phyloP scores from a whole-genome alignment of 768 basidiomycete genomes.

The Panaeolus cyanescens region DNA sequence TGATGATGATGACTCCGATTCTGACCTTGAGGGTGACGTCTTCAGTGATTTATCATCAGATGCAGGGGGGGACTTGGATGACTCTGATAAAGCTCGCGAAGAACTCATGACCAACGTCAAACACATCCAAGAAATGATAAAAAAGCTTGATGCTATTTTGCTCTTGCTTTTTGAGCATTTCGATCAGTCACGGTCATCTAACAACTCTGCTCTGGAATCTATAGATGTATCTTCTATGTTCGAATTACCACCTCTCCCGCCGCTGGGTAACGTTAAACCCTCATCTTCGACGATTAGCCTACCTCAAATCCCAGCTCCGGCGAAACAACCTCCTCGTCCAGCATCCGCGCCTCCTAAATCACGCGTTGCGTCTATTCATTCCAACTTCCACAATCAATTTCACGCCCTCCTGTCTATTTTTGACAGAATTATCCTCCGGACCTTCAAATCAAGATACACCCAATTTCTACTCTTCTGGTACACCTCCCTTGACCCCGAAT shows the following conservation, averaged over 20 bases:
- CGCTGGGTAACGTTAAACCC: conserved; percentile 15
- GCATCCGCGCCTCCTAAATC: conserved; percentile 21
- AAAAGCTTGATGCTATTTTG: conserved; percentile 89
- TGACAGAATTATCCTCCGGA: conserved; percentile 89
- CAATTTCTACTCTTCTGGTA: conserved; percentile 98
- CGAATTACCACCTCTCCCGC: conserved; percentile 36
- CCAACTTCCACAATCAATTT: conserved; percentile 62
- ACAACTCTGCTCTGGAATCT: background rate
- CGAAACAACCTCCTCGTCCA: conserved; percentile 2
- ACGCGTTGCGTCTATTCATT: conserved; percentile 17
- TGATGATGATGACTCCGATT: conserved; percentile 42
- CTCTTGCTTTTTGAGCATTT: conserved; percentile 87
- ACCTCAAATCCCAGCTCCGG: conserved; percentile 1
- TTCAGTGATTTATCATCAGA: conserved; percentile 82
- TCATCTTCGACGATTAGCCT: conserved; percentile 4
- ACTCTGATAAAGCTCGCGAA: conserved; percentile 15
- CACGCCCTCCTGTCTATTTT: conserved; percentile 90
- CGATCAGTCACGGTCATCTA: conserved; percentile 40
- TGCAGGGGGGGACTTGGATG: conserved; percentile 41
- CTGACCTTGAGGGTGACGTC: conserved; percentile 47
- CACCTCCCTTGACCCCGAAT: conserved; percentile 85
- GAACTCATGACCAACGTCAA: conserved; percentile 60
- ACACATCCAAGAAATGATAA: conserved; percentile 84
- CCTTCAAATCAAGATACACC: conserved; percentile 96
- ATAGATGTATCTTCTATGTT: conserved; percentile 23